Conservation (phyloP, 1,284 basidiomycete species). For the Ustilago curta region DNA sequence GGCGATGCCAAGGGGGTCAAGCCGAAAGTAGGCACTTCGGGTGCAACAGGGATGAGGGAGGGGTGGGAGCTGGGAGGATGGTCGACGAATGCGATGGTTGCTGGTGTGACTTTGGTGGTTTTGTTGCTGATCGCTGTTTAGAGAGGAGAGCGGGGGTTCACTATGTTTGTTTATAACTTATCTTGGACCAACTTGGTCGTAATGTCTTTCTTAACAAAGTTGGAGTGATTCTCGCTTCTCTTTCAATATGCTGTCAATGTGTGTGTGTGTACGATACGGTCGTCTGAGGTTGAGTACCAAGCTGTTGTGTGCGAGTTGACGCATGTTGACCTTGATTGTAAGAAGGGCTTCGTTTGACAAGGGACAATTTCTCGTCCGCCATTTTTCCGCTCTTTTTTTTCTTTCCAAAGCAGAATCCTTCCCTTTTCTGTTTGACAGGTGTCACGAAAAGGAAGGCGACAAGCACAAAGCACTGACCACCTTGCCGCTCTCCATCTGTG, state of each 20-base stretch:
- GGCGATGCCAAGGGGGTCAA: conserved; percentile 12
- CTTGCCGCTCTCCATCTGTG: neutral
- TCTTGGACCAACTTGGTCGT: too few species aligned
- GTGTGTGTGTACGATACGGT: too few species aligned
- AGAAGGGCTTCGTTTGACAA: neutral
- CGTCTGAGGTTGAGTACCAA: too few species aligned
- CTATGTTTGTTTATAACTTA: neutral
- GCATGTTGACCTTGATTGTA: neutral
- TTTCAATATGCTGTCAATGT: too few species aligned
- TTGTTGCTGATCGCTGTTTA: conserved; percentile 18
- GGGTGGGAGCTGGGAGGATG: neutral
- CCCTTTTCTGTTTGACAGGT: neutral
- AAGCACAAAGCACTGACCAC: conserved; percentile 1
- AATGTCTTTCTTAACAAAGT: too few species aligned
- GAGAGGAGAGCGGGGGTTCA: neutral
- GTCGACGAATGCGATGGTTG: neutral
- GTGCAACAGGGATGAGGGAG: neutral
- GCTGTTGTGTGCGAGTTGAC: neutral
- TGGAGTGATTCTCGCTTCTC: too few species aligned
- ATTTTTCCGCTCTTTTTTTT: neutral
- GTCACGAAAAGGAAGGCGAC: neutral
- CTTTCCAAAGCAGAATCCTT: neutral
- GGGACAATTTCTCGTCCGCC: neutral
- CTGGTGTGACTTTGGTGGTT: conserved; percentile 6
- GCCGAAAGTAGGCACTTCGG: neutral